phyloP scores from a whole-genome alignment of 176 grass and related monocot species.

The Zoysia japonica region DNA sequence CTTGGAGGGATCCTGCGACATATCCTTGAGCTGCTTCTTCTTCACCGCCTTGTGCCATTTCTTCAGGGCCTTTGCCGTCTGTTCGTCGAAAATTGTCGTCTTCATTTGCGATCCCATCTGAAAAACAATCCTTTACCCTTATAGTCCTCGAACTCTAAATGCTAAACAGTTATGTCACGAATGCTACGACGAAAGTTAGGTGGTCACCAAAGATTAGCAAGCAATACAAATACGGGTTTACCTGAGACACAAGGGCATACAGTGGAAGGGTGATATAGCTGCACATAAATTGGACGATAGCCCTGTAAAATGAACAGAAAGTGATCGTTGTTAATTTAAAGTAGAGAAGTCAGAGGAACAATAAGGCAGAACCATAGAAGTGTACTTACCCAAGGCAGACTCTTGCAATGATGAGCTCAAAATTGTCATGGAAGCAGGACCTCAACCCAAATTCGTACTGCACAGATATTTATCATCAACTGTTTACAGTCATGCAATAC shows the following conservation, averaged over 20 bases:
- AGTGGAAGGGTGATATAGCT: conserved; percentile 93
- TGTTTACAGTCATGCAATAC: neutral
- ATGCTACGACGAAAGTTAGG: neutral
- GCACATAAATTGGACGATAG: conserved; percentile 64
- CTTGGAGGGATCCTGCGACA: conserved; percentile 12
- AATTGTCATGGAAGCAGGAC: conserved; percentile 73
- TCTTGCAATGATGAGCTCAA: conserved; percentile 54
- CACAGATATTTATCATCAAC: conserved; percentile 26
- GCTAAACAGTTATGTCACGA: neutral
- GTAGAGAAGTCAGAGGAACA: conserved; percentile 10
- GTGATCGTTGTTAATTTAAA: neutral
- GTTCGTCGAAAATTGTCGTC: conserved; percentile 81
- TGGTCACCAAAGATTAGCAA: conserved; percentile 13
- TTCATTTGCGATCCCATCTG: conserved; percentile 95
- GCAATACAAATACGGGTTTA: conserved; percentile 25
- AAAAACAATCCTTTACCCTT: neutral
- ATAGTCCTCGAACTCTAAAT: conserved; percentile 2
- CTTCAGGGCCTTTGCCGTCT: conserved; percentile 69
- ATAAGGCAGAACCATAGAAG: neutral
- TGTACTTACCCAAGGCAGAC: conserved; percentile 68
- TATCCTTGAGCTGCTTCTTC: conserved; percentile 45
- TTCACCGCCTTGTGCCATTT: conserved; percentile 69
- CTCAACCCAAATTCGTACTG: conserved; percentile 73
- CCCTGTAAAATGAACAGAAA: conserved; percentile 42
- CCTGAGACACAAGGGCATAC: conserved; percentile 92